These are phyloP conservation scores for Kazachstania taianensis DNA, from an alignment of 805 yeast genomes.

Conservation along the genomic window DNA sequence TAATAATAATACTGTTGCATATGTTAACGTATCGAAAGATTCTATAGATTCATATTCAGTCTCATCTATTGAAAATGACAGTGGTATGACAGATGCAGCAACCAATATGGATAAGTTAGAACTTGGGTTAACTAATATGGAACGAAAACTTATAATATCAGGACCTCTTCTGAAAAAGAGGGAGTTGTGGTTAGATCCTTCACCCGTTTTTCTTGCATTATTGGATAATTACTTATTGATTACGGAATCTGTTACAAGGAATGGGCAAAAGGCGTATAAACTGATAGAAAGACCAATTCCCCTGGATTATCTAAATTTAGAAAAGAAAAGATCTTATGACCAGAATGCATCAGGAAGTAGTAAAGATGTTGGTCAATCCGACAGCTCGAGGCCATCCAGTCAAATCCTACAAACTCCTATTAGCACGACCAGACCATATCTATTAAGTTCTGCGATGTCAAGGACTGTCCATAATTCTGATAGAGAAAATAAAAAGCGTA, in stretches of 20 bases:
- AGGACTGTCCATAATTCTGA: conserved; percentile 9
- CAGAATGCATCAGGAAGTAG: not conserved
- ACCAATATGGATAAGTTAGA: conserved; percentile 25
- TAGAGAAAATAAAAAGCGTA: not conserved
- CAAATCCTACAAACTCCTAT: conserved; percentile 11
- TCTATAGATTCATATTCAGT: not conserved
- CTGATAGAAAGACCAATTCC: conserved; percentile 53
- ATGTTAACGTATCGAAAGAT: conserved; percentile 14
- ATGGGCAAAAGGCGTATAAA: conserved; percentile 27
- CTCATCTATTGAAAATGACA: not conserved
- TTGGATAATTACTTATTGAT: conserved; percentile 64
- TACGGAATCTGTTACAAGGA: conserved; percentile 44
- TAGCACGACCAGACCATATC: conserved; percentile 16
- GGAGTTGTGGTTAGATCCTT: conserved; percentile 52
- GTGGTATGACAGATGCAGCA: not conserved
- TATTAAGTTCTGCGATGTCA: conserved; percentile 16
- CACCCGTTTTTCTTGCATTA: conserved; percentile 42
- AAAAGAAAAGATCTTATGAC: conserved; percentile 29
- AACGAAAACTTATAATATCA: conserved; percentile 45
- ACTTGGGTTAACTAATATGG: conserved; percentile 41
- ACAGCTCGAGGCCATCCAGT: not conserved
- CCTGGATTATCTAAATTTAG: conserved; percentile 46
- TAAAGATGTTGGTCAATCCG: not conserved
- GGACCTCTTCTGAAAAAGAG: conserved; percentile 55
- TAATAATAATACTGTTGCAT: conserved; percentile 18